phyloP scores from a whole-genome alignment of 1,284 basidiomycete species.

The Psilocybe mexicana region DNA sequence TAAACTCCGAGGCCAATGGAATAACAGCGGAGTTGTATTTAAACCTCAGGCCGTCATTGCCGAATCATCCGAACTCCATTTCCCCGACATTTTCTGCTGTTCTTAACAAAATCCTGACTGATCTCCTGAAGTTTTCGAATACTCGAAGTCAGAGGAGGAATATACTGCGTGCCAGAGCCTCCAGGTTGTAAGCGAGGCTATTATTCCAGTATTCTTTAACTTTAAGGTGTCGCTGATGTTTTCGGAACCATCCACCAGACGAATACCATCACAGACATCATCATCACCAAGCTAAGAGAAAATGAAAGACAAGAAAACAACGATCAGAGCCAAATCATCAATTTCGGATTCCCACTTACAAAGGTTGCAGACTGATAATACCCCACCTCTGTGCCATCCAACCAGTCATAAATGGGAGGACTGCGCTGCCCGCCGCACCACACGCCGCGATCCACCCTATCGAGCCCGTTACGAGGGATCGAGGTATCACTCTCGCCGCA shows the following conservation, averaged over 20 bases:
- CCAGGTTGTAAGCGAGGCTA: too few relatives aligned
- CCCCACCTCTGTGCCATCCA: conserved; percentile 53
- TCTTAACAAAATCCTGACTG: too few relatives aligned
- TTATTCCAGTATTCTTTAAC: too few relatives aligned
- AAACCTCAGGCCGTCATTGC: too few relatives aligned
- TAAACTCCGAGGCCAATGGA: too few relatives aligned
- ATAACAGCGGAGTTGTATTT: too few relatives aligned
- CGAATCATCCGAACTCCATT: too few relatives aligned
- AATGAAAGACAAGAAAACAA: background rate
- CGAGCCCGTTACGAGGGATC: conserved; percentile 57
- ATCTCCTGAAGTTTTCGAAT: too few relatives aligned
- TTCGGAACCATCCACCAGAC: conserved; percentile 27
- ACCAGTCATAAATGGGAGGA: conserved; percentile 65
- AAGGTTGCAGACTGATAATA: conserved; percentile 54
- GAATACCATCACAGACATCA: conserved; percentile 26
- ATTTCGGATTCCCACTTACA: conserved; percentile 40
- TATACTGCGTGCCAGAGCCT: too few relatives aligned
- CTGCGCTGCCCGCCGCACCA: conserved; percentile 63
- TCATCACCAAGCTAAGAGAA: conserved; percentile 24
- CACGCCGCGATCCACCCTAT: conserved; percentile 67
- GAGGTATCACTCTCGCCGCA: conserved; percentile 54
- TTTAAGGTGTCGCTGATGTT: background rate
- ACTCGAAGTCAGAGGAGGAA: too few relatives aligned
- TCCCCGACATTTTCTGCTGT: too few relatives aligned
- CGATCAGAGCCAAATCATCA: too few relatives aligned